Base-by-base conservation (phyloP, 2,329 filamentous ascomycete species). In the Claviceps digitariae region DNA sequence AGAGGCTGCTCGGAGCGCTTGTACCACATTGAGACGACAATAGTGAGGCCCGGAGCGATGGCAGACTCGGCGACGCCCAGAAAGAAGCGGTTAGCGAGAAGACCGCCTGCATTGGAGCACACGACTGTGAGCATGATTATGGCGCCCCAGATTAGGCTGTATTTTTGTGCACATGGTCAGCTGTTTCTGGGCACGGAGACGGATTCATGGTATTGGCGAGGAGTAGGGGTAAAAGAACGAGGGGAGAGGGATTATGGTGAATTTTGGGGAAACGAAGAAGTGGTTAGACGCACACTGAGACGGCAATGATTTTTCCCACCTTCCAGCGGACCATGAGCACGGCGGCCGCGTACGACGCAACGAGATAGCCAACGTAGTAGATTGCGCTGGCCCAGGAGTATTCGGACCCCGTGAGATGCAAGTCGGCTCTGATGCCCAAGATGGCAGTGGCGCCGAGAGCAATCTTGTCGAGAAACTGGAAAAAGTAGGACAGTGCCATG, bases 381-480 rank as follows among this genome's bases (percentile, higher is more conserved):
- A 78, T 72, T 41, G 63, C 71, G 9, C 66, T 66, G 0, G 74
- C 65, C 74, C 76, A 79, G 7, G 72, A 72, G 56, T 77, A 79
- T 48, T 81, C 68, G 43, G 73, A 66, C 5, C 75, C 74, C 8
- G 68, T 66, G 23, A 79, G 63, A 13, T 65, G 57, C 51, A 75
- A 69, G 25, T 75, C 74, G 6, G 68, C 59, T 36, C 66, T 67
- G 4, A 78, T 62, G 1, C 74, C 73, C 70, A 78, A 71, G 56
- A 78, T 67, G 40, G 72, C 72, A 0, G 74, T 72, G 60, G 76
- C 76, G n/a, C 67, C 71, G 1, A 81, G 64, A 0, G 73, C 74
- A 0, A 75, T 76, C 62, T 84, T 83, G 65, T 84, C 81, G 1
- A 80, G 68, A 57, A 76, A 83, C 56, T 83, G 79, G 5, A 82